A percentile compares a stretch with the other conserved stretches of the same genome.
phyloP scores from a whole-genome alignment of 164 flowering plant species.

The Chimonanthus praecox region DNA sequence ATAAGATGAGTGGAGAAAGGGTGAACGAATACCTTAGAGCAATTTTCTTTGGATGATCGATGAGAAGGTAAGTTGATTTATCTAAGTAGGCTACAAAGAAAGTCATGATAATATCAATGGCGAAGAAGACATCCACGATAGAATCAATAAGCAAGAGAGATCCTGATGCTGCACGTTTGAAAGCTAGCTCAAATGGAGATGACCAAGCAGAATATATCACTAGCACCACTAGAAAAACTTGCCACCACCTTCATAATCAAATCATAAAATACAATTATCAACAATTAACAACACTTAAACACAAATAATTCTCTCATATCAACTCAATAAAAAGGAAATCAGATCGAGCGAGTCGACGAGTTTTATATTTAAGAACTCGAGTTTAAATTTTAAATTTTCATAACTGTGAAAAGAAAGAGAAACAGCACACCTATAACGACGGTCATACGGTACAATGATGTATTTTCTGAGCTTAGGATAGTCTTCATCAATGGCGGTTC shows the following conservation, averaged over 20 bases:
- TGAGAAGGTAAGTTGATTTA: constrained; percentile 70
- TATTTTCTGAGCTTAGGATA: constrained; percentile 29
- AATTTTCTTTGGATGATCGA: constrained; percentile 66
- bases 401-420: too few relatives aligned
- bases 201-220: constrained; percentile 89
- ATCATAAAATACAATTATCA: too few relatives aligned
- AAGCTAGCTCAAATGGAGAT: constrained; percentile 80
- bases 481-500: constrained; percentile 53
- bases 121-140: constrained; percentile 64
- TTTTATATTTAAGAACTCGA: too few relatives aligned
- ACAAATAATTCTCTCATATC: too few relatives aligned
- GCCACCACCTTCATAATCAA: constrained; percentile 56
- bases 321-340: too few relatives aligned
- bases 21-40: constrained; percentile 39
- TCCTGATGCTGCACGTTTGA: constrained; percentile 42
- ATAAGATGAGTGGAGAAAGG: too few relatives aligned
- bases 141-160: constrained; percentile 56
- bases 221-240: constrained; percentile 62
- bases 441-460: constrained; percentile 71
- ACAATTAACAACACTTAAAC: not conserved
- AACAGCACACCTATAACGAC: constrained; percentile 52
- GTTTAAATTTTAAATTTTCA: too few relatives aligned
- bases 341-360: too few relatives aligned
- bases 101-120: constrained; percentile 61
- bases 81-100: constrained; percentile 90